Evolutionary conservation across 352 stramenopile genomes (phyloP).

Genomic region (Globisporangium paroecandrum): DNA sequence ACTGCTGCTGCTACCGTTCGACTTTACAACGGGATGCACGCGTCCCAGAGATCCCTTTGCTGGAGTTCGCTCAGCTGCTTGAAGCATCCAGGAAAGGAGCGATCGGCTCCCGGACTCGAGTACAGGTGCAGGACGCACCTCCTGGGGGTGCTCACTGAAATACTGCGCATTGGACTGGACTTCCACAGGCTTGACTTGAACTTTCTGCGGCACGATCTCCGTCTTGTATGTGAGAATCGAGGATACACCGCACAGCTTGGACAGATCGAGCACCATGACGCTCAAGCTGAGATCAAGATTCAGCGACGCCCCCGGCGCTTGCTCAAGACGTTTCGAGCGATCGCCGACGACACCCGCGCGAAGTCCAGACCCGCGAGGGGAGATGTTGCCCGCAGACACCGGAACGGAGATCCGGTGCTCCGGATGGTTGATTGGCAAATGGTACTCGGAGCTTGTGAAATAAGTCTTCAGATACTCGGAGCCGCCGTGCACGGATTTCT

Average conservation of each 20-base stretch:
- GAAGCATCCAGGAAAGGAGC: constrained; percentile 62
- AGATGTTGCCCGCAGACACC: constrained; percentile 27
- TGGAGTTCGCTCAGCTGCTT: constrained; percentile 34
- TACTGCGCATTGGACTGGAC: neutral
- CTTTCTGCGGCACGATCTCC: constrained; percentile 25
- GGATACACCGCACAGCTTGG: constrained; percentile 69
- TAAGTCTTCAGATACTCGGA: constrained; percentile 76
- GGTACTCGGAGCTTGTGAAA: constrained; percentile 62
- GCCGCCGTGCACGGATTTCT: constrained; percentile 57
- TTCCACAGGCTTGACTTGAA: constrained; percentile 21
- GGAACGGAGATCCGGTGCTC: constrained; percentile 65
- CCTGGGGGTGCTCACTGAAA: neutral
- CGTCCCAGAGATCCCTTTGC: constrained; percentile 2
- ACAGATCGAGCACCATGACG: constrained; percentile 71
- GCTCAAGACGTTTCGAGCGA: constrained; percentile 47
- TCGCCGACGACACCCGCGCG: constrained; percentile 19
- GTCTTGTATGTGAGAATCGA: constrained; percentile 71
- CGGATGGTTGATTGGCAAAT: constrained; percentile 64
- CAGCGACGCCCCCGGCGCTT: constrained; percentile 28
- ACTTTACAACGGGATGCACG: constrained; percentile 11
- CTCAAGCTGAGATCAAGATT: constrained; percentile 70
- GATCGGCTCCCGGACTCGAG: constrained; percentile 36
- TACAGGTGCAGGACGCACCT: neutral
- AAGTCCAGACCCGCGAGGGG: constrained; percentile 41
- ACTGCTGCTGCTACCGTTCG: neutral